These are phyloP conservation scores for Peterozyma xylosa DNA, from an alignment of 805 yeast genomes.

Conservation along the genomic window DNA sequence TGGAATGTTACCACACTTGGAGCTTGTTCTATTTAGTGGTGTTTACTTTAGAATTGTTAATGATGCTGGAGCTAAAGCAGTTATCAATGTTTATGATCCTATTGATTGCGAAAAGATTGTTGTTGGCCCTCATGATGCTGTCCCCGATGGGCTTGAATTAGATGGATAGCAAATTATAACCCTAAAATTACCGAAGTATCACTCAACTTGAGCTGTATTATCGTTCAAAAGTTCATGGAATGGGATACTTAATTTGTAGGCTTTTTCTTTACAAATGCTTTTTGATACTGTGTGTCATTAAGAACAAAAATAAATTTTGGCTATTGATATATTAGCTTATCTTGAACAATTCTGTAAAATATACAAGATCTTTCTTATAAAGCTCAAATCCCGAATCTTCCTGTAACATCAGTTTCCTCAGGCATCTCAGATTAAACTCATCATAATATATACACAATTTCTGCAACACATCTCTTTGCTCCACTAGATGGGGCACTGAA, in stretches of 20 bases:
- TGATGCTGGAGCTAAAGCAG: neutral
- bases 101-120: slow-evolving; percentile 4
- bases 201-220: slow-evolving; percentile 1
- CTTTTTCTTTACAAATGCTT: neutral
- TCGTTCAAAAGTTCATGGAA: neutral
- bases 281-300: neutral
- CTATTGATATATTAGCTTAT: too few species aligned
- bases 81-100: slow-evolving; percentile 11
- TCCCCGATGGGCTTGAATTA: neutral
- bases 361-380: too few species aligned
- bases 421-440: too few species aligned
- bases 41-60: slow-evolving; percentile 24
- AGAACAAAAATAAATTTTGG: neutral
- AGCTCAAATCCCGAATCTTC: too few species aligned
- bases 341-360: too few species aligned
- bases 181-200: neutral
- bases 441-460: too few species aligned
- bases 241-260: neutral
- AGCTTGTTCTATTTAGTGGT: slow-evolving; percentile 30
- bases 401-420: too few species aligned
- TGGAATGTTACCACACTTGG: slow-evolving; percentile 24
- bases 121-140: slow-evolving; percentile 9
- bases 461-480: too few species aligned
- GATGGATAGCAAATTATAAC: neutral
- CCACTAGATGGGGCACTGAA: too few species aligned